These are phyloP conservation scores for Thymus mandschuricus DNA, from an alignment of 257 asterid species.

Conservation along the genomic window DNA sequence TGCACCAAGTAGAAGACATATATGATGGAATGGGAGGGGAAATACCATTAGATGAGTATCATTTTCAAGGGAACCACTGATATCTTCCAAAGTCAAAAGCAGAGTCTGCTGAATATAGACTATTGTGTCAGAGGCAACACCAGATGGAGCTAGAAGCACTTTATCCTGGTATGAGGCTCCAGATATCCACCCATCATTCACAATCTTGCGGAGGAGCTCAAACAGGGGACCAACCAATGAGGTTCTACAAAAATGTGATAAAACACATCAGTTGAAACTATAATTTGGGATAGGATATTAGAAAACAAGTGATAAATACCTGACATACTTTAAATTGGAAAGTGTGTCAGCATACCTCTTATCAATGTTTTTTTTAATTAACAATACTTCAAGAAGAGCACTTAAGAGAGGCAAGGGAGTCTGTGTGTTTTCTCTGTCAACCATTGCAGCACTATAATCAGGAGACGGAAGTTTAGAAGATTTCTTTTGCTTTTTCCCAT, in stretches of 20 bases:
- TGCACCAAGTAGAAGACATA: constrained; percentile 11
- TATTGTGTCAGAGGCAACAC: constrained; percentile 41
- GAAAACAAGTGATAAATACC: constrained; percentile 21
- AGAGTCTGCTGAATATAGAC: constrained; percentile 71
- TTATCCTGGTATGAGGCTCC: constrained; percentile 44
- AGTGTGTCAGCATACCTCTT: constrained; percentile 58
- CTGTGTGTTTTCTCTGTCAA: constrained; percentile 43
- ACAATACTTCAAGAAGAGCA: constrained; percentile 80
- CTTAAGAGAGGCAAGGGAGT: constrained; percentile 51
- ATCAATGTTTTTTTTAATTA: constrained; percentile 66
- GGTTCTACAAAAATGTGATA: constrained; percentile 49
- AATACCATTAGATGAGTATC: constrained; percentile 55
- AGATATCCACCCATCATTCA: constrained; percentile 47
- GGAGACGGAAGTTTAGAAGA: constrained; percentile 37
- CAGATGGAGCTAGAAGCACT: constrained; percentile 40
- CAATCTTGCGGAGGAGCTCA: constrained; percentile 63
- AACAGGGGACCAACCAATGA: constrained; percentile 74
- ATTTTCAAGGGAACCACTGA: constrained; percentile 50
- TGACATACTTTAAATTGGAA: neutral
- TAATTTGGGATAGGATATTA: constrained; percentile 7
- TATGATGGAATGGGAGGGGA: constrained; percentile 23
- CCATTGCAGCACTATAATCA: constrained; percentile 36
- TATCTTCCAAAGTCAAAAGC: constrained; percentile 77
- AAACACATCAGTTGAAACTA: constrained; percentile 31
- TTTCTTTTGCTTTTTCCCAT: constrained; percentile 67